Evolutionary conservation across 257 asterid genomes (phyloP).

Genomic region (Anisodus tanguticus): DNA sequence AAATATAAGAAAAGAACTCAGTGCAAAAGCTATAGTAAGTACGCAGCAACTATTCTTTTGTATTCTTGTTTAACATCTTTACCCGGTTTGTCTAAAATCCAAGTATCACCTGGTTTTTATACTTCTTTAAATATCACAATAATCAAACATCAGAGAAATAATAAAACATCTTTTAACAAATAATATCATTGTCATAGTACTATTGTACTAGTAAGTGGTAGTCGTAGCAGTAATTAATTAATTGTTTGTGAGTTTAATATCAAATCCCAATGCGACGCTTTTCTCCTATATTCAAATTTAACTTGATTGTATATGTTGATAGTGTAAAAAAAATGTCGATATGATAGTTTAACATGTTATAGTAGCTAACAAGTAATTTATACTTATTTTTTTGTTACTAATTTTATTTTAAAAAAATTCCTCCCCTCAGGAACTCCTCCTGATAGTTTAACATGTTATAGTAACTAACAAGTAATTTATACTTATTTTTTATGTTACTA

Average conservation of each 20-base stretch:
- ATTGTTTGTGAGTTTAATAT: not conserved
- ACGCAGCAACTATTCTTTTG: not conserved
- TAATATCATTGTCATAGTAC: not conserved
- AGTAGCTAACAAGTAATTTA: too few species aligned
- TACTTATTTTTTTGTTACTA: too few species aligned
- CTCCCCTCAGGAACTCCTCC: too few species aligned
- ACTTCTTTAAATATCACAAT: constrained; percentile 1
- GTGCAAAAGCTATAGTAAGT: constrained; percentile 6
- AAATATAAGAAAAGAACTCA: not conserved
- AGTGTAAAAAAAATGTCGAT: too few species aligned
- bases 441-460: too few species aligned
- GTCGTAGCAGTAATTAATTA: not conserved
- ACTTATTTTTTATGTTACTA: too few species aligned
- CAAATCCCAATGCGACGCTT: constrained; percentile 30
- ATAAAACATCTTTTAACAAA: not conserved
- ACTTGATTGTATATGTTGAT: too few species aligned
- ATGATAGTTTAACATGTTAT: too few species aligned
- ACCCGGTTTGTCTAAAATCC: constrained; percentile 31
- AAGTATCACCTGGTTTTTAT: constrained; percentile 25
- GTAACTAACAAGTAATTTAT: too few species aligned
- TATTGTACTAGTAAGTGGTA: not conserved
- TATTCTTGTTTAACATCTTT: not conserved
- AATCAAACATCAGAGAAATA: not conserved
- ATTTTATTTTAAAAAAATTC: too few species aligned
- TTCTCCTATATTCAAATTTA: not conserved